Conservation (phyloP, 345 rosid genomes). For the Citrus maxima region DNA sequence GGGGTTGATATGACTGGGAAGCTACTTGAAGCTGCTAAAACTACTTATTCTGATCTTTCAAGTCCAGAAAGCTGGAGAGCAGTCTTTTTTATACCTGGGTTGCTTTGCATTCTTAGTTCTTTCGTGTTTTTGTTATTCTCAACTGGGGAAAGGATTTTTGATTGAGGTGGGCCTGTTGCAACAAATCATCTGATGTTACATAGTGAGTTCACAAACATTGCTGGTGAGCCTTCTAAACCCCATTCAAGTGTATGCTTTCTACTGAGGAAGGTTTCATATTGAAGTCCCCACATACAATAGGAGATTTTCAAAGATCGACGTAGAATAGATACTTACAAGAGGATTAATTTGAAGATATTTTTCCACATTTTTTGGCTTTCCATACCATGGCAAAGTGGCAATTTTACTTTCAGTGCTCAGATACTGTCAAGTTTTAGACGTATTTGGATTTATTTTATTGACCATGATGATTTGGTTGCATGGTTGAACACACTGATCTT, state of each 20-base stretch:
- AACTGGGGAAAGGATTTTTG: constrained; percentile 93
- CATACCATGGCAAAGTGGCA: neutral
- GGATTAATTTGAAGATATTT: neutral
- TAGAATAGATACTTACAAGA: neutral
- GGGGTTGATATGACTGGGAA: constrained; percentile 87
- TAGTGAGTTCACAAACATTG: neutral
- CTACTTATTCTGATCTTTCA: constrained; percentile 68
- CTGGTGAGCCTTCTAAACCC: neutral
- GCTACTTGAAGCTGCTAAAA: constrained; percentile 87
- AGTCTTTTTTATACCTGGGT: constrained; percentile 84
- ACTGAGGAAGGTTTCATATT: neutral
- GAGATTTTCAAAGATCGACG: constrained; percentile 9
- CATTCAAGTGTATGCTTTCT: neutral
- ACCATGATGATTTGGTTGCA: neutral
- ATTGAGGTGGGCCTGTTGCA: constrained; percentile 37
- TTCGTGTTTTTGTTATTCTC: constrained; percentile 71
- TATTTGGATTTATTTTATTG: neutral
- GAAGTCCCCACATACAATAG: constrained; percentile 1
- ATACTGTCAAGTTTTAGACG: neutral
- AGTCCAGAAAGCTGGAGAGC: constrained; percentile 93
- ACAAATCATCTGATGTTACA: neutral
- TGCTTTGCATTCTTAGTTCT: constrained; percentile 79
- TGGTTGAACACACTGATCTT: neutral
- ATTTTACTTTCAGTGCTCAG: neutral
- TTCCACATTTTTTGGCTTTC: neutral